These are phyloP conservation scores for Houttuynia cordata DNA, from an alignment of 164 flowering plant genomes.

Conservation along the genomic window DNA sequence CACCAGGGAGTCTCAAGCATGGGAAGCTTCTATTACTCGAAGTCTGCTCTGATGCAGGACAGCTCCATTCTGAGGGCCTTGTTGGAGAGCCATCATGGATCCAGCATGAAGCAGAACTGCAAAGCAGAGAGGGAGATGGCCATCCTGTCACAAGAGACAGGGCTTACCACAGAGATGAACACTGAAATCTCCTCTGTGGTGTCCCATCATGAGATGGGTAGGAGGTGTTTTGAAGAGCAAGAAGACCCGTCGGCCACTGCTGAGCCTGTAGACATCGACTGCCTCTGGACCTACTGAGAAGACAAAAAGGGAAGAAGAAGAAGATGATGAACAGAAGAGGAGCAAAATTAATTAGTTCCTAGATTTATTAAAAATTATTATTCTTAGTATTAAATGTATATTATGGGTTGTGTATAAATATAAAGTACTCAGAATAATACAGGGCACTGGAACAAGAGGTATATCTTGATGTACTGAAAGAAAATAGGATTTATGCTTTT, in stretches of 20 bases:
- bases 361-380: neutral
- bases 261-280: constrained; percentile 41
- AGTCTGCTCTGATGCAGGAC: constrained; percentile 29
- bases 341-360: neutral
- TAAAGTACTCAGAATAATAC: constrained; percentile 2
- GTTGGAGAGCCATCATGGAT: constrained; percentile 29
- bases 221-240: constrained; percentile 31
- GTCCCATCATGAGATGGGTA: constrained; percentile 42
- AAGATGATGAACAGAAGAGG: neutral
- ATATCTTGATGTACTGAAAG: constrained; percentile 1
- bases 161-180: constrained; percentile 40
- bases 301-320: neutral
- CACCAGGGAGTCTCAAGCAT: constrained; percentile 14
- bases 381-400: neutral
- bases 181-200: constrained; percentile 50
- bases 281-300: constrained; percentile 46
- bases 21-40: constrained; percentile 22
- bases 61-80: constrained; percentile 35
- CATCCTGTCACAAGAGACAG: constrained; percentile 54
- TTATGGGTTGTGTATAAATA: constrained; percentile 3
- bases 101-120: constrained; percentile 25
- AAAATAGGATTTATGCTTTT: neutral
- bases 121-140: constrained; percentile 44
- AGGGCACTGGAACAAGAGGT: neutral
- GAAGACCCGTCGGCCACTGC: constrained; percentile 35